Evolutionary conservation across 176 grass and related monocot genomes (phyloP).

Genomic region (Pharus latifolius): DNA sequence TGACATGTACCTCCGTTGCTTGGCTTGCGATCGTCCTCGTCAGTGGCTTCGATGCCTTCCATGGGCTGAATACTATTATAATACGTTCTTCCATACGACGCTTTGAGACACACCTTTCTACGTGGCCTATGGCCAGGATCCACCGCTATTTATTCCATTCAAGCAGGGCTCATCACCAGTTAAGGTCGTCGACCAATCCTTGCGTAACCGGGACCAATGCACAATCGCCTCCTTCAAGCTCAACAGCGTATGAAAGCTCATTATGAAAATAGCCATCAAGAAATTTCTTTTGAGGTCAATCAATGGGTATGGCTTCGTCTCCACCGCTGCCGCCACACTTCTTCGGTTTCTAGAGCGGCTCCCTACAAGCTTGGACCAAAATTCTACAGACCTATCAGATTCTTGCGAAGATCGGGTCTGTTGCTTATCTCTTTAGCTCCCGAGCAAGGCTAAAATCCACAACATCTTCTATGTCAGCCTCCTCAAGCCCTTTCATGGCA

Average conservation of each 20-base stretch:
- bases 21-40: neutral
- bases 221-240: neutral
- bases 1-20: neutral
- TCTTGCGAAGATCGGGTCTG: neutral
- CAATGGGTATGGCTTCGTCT: neutral
- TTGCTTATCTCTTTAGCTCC: neutral
- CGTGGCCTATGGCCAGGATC: too few species aligned
- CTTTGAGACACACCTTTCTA: accelerated
- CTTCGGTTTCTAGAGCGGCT: neutral
- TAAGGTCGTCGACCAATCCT: accelerated
- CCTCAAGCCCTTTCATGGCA: neutral
- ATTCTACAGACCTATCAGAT: neutral
- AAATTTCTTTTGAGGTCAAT: neutral
- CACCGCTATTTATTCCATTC: accelerated
- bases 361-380: neutral
- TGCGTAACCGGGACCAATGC: accelerated
- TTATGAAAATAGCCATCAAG: neutral
- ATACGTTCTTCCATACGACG: neutral
- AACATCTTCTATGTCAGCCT: neutral
- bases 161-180: accelerated
- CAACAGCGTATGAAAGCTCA: neutral
- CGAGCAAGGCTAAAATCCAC: neutral
- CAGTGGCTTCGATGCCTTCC: neutral
- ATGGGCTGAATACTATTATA: neutral
- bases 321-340: neutral